Conservation (phyloP, 202 grass and related monocot species). For the Bolboschoenoplectus hybrid region DNA sequence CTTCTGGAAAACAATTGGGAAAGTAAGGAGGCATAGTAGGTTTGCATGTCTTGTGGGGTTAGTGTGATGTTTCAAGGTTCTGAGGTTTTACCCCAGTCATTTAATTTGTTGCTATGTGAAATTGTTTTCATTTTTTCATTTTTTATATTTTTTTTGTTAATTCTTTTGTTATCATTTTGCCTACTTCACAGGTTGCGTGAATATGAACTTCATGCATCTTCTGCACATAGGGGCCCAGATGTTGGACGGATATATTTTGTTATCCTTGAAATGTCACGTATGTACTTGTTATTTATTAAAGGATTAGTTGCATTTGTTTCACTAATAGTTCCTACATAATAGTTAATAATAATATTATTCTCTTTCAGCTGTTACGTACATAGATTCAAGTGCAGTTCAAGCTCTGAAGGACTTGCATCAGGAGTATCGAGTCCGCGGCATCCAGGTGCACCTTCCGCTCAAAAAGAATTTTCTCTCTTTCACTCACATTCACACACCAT, state of each 20-base stretch:
- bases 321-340: not conserved
- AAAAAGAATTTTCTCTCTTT: not conserved
- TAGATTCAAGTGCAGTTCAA: slow-evolving; percentile 96
- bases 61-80: slow-evolving; percentile 1
- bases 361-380: slow-evolving; percentile 85
- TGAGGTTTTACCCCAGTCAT: not conserved
- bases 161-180: slow-evolving; percentile 24
- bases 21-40: not conserved
- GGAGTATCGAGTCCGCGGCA: slow-evolving; percentile 70
- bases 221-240: slow-evolving; percentile 63
- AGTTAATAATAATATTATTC: slow-evolving; percentile 38
- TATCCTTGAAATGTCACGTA: slow-evolving; percentile 97
- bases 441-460: slow-evolving; percentile 57
- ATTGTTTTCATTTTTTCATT: not conserved
- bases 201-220: slow-evolving; percentile 75
- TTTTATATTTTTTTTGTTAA: slow-evolving; percentile 34
- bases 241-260: slow-evolving; percentile 80
- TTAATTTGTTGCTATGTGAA: not conserved
- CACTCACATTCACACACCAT: not conserved
- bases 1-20: not conserved
- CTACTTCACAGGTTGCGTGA: slow-evolving; percentile 67
- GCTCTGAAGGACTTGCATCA: slow-evolving; percentile 92
- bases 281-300: slow-evolving; percentile 32
- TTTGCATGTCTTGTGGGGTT: slow-evolving; percentile 3
- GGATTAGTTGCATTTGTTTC: slow-evolving; percentile 18